Evolutionary conservation across 2,329 filamentous ascomycete species (phyloP).

Genomic region (Phaeosphaeriaceae sp.): DNA sequence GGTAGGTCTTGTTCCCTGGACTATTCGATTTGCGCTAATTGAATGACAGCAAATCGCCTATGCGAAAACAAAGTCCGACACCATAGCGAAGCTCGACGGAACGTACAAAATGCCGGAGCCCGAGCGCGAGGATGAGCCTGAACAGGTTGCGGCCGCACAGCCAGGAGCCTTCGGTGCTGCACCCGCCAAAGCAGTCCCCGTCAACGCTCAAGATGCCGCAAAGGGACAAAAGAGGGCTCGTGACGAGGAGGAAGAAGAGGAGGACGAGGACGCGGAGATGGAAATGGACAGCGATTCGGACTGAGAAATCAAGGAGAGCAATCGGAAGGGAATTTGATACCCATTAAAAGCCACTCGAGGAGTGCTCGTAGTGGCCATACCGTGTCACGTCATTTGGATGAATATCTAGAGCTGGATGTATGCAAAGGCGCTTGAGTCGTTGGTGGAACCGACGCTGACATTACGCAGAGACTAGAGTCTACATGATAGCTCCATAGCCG

Average conservation of each 20-base stretch:
- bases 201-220: constrained; percentile 52
- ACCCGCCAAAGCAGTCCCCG: constrained; percentile 39
- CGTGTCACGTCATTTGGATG: neutral
- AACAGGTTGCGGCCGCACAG: constrained; percentile 27
- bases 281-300: constrained; percentile 72
- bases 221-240: constrained; percentile 72
- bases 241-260: constrained; percentile 66
- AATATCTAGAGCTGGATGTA: constrained; percentile 2
- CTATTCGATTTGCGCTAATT: neutral
- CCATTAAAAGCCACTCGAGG: constrained; percentile 11
- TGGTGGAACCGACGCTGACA: neutral
- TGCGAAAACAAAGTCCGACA: constrained; percentile 86
- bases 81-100: constrained; percentile 89
- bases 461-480: neutral
- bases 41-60: constrained; percentile 80
- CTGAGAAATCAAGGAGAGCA: constrained; percentile 8
- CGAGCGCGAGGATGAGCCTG: constrained; percentile 26
- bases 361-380: neutral
- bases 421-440: neutral
- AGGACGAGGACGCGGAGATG: constrained; percentile 63
- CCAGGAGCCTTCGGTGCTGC: constrained; percentile 54
- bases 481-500: neutral
- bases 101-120: constrained; percentile 75
- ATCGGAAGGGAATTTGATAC: constrained; percentile 19
- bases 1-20: constrained; percentile 61